Percentiles rank a stretch among this genome's conserved stretches.
These are phyloP conservation scores for Phytophthora aleatoria DNA, from an alignment of 352 stramenopile genomes.

Conservation along the genomic window DNA sequence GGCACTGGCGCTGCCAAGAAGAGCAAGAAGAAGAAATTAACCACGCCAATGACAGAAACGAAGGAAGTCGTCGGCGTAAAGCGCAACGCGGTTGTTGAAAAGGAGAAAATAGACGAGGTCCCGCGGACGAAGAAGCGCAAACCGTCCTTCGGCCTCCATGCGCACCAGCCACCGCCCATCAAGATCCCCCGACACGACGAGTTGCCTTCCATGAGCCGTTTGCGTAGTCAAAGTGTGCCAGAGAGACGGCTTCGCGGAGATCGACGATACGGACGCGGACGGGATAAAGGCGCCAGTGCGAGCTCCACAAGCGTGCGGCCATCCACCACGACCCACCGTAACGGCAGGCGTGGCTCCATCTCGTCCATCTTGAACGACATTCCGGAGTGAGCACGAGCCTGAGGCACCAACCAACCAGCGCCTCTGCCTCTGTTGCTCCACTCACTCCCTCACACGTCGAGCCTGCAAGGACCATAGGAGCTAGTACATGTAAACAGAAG, in stretches of 20 bases:
- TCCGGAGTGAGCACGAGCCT: conserved; percentile 32
- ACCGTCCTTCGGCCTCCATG: conserved; percentile 27
- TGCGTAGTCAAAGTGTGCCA: conserved; percentile 52
- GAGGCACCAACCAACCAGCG: conserved; percentile 3
- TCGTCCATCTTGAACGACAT: conserved; percentile 74
- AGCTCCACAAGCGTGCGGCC: conserved; percentile 34
- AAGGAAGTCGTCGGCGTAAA: background rate
- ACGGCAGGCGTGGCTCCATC: conserved; percentile 67
- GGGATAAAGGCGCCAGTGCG: conserved; percentile 8
- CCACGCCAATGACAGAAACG: conserved; percentile 9
- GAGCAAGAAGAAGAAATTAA: conserved; percentile 30
- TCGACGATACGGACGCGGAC: conserved; percentile 25
- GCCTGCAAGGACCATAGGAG: conserved; percentile 5
- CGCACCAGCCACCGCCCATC: conserved; percentile 55
- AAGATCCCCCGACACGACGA: conserved; percentile 66
- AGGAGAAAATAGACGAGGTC: conserved; percentile 4
- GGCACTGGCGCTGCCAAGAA: conserved; percentile 15
- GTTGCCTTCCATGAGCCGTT: conserved; percentile 35
- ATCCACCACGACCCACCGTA: conserved; percentile 61
- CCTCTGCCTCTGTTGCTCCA: conserved; percentile 1
- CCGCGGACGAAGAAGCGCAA: conserved; percentile 42
- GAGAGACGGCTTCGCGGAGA: conserved; percentile 37
- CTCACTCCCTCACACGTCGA: background rate
- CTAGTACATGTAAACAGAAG: conserved; percentile 19
- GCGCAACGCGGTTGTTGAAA: conserved; percentile 1